A percentile compares a stretch with the other conserved stretches of the same genome.
phyloP scores from a whole-genome alignment of 805 yeast genomes.

The Metschnikowia amazonensis region DNA sequence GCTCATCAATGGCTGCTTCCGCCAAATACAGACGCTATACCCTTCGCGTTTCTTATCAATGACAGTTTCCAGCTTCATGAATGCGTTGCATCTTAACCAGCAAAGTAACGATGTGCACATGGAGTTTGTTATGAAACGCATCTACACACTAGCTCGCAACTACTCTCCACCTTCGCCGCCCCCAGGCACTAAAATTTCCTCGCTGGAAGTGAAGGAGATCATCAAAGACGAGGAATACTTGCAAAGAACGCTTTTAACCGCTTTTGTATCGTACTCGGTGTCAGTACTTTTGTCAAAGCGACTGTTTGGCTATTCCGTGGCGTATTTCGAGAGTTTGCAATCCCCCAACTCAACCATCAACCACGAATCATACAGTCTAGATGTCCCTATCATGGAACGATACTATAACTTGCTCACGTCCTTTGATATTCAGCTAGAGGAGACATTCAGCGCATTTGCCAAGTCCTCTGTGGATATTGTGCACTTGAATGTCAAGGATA shows the following conservation, averaged over 20 bases:
- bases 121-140: slow-evolving; percentile 51
- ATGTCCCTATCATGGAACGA: slow-evolving; percentile 23
- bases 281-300: slow-evolving; percentile 27
- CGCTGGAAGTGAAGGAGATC: slow-evolving; percentile 38
- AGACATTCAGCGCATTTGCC: slow-evolving; percentile 34
- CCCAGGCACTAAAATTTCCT: slow-evolving; percentile 37
- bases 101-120: slow-evolving; percentile 24
- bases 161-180: slow-evolving; percentile 39
- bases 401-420: slow-evolving; percentile 48
- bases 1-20: slow-evolving; percentile 54
- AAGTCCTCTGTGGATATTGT: slow-evolving; percentile 43
- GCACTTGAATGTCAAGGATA: slow-evolving; percentile 3
- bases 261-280: slow-evolving; percentile 54
- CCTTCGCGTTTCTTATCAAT: slow-evolving; percentile 80
- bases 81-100: slow-evolving; percentile 40
- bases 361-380: slow-evolving; percentile 18
- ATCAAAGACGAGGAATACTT: slow-evolving; percentile 55
- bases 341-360: slow-evolving; percentile 4
- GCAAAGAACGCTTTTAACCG: slow-evolving; percentile 62
- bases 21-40: slow-evolving; percentile 59
- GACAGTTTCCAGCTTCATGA: slow-evolving; percentile 57
- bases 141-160: slow-evolving; percentile 59
- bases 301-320: slow-evolving; percentile 23
- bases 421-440: slow-evolving; percentile 59
- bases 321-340: slow-evolving; percentile 16